Percentiles rank a stretch among this genome's conserved stretches.
Evolutionary conservation across 306 rosid genomes (phyloP).

Genomic region (Begonia loranthoides): DNA sequence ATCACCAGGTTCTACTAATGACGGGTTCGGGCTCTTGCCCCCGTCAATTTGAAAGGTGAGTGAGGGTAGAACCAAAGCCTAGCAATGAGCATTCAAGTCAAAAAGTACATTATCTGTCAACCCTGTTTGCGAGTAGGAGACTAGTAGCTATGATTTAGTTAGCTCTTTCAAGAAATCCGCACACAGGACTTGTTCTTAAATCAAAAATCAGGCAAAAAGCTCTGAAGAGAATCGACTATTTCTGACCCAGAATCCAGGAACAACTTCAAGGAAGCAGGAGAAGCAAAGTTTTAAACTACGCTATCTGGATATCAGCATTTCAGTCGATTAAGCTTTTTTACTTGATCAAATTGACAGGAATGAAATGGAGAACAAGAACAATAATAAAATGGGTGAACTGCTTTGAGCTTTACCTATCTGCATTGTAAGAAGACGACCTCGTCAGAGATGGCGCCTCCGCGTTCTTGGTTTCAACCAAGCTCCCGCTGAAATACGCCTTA

Average conservation of each 20-base stretch:
- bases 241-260: conserved; percentile 12
- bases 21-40: no score
- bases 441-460: conserved; percentile 28
- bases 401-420: conserved; percentile 80
- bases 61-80: no score
- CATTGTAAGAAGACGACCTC: conserved; percentile 81
- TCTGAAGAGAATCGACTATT: conserved; percentile 22
- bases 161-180: conserved; percentile 20
- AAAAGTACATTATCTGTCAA: no score
- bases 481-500: conserved; percentile 84
- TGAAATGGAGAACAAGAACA: no score
- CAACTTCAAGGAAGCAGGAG: not conserved
- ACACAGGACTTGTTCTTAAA: conserved; percentile 25
- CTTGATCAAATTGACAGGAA: no score
- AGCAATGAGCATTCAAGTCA: no score
- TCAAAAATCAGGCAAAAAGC: conserved; percentile 14
- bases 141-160: conserved; percentile 17
- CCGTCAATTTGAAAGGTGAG: no score
- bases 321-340: no score
- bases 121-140: no score
- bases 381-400: conserved; percentile 3
- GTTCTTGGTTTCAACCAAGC: conserved; percentile 63
- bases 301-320: no score
- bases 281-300: no score
- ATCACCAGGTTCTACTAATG: no score